Conservation (phyloP, 176 grass and related monocot genomes). For the Oropetium thomaeum region DNA sequence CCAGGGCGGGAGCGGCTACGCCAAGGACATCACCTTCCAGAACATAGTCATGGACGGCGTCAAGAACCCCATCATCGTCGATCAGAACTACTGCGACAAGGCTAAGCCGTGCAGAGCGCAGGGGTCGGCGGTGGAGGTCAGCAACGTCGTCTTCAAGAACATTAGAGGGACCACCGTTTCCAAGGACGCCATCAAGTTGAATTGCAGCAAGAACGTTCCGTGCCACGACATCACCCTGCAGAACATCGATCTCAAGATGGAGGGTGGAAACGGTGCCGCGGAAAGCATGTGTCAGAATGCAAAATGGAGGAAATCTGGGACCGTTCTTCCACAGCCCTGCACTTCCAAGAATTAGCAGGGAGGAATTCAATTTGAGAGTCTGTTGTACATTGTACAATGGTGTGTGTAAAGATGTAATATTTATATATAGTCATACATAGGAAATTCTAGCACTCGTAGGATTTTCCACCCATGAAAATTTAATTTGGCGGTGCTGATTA, state of each 20-base stretch:
- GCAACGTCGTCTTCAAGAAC: conserved; percentile 55
- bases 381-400: background rate
- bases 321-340: conserved; percentile 52
- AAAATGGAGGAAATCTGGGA: conserved; percentile 43
- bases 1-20: conserved; percentile 52
- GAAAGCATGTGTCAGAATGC: conserved; percentile 40
- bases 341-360: background rate
- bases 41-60: conserved; percentile 52
- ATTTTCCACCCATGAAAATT: background rate
- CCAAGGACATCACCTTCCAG: conserved; percentile 39
- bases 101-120: conserved; percentile 12
- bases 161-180: conserved; percentile 63
- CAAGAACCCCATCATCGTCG: conserved; percentile 50
- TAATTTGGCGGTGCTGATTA: background rate
- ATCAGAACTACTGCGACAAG: conserved; percentile 54
- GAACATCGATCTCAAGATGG: conserved; percentile 38
- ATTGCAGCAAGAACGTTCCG: conserved; percentile 40
- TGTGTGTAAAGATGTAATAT: background rate
- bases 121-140: conserved; percentile 42
- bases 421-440: background rate
- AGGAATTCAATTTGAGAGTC: background rate
- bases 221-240: conserved; percentile 45
- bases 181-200: conserved; percentile 50
- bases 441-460: background rate
- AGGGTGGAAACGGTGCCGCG: background rate